Evolutionary conservation across 768 basidiomycete species (phyloP).

Genomic region (Termitomyces heimii): DNA sequence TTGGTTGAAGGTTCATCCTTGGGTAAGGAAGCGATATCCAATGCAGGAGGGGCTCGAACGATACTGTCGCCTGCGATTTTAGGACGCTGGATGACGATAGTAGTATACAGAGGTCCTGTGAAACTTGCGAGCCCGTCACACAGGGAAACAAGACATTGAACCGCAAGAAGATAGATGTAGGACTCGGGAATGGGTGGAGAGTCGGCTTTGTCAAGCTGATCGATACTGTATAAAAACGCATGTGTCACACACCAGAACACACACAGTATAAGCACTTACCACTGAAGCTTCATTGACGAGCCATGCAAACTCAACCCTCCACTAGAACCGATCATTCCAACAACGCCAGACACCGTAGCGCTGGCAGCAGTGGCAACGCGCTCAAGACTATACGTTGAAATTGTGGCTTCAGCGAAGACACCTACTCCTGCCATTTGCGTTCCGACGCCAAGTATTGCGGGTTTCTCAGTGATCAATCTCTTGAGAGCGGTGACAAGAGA

Average conservation of each 20-base stretch:
- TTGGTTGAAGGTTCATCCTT: slow-evolving; percentile 41
- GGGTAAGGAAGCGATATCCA: slow-evolving; percentile 55
- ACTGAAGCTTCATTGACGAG: slow-evolving; percentile 85
- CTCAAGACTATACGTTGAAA: slow-evolving; percentile 69
- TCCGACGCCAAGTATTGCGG: slow-evolving; percentile 72
- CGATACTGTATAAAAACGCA: slow-evolving; percentile 57
- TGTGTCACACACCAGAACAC: neutral
- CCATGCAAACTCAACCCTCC: slow-evolving; percentile 66
- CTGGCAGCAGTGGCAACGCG: slow-evolving; percentile 81
- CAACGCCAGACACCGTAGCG: slow-evolving; percentile 78
- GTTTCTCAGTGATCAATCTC: slow-evolving; percentile 85
- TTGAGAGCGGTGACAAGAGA: slow-evolving; percentile 80
- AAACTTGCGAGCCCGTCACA: slow-evolving; percentile 81
- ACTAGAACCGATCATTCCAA: slow-evolving; percentile 75
- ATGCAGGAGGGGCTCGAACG: slow-evolving; percentile 66
- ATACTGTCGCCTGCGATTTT: slow-evolving; percentile 57
- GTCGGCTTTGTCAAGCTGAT: slow-evolving; percentile 97
- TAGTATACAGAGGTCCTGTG: slow-evolving; percentile 69
- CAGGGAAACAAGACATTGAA: slow-evolving; percentile 82
- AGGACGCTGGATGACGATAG: slow-evolving; percentile 61
- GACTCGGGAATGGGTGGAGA: slow-evolving; percentile 90
- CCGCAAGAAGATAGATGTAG: slow-evolving; percentile 87
- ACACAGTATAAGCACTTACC: slow-evolving; percentile 41
- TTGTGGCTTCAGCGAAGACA: slow-evolving; percentile 47
- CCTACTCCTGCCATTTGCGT: slow-evolving; percentile 82